Conservation (phyloP, 202 grass and related monocot species). For the Thinopyrum obtusiflorum region DNA sequence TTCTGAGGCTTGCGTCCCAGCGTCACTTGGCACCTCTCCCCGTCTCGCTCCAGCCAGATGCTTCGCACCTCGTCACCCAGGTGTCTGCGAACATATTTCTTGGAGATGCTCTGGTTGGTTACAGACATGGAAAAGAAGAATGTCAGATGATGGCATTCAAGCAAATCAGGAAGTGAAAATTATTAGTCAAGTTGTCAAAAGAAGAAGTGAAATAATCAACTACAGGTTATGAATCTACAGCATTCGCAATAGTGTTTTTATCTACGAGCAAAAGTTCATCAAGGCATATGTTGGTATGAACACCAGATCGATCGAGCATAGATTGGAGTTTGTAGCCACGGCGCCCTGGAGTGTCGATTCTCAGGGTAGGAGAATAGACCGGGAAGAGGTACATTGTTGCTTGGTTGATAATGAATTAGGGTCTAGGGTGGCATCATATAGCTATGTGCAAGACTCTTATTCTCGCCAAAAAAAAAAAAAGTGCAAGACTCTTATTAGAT, state of each 20-base stretch:
- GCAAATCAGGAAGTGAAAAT: neutral
- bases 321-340: too few relatives aligned
- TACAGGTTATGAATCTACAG: neutral
- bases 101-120: constrained; percentile 17
- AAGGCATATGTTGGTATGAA: neutral
- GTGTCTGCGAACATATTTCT: constrained; percentile 1
- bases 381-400: neutral
- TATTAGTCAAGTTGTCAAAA: too few relatives aligned
- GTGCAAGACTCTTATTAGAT: neutral
- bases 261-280: too few relatives aligned
- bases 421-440: neutral
- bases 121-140: neutral
- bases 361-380: neutral
- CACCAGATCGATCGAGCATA: neutral
- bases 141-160: neutral
- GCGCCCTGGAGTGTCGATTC: too few relatives aligned
- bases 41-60: neutral
- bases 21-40: neutral
- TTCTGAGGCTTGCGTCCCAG: neutral
- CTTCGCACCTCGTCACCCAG: neutral
- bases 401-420: neutral
- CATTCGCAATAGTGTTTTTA: neutral
- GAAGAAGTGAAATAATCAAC: neutral
- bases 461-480: too few relatives aligned
- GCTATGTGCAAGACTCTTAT: neutral